These are phyloP conservation scores for Kwoniella sp. DNA, from an alignment of 768 basidiomycete genomes.

Conservation along the genomic window DNA sequence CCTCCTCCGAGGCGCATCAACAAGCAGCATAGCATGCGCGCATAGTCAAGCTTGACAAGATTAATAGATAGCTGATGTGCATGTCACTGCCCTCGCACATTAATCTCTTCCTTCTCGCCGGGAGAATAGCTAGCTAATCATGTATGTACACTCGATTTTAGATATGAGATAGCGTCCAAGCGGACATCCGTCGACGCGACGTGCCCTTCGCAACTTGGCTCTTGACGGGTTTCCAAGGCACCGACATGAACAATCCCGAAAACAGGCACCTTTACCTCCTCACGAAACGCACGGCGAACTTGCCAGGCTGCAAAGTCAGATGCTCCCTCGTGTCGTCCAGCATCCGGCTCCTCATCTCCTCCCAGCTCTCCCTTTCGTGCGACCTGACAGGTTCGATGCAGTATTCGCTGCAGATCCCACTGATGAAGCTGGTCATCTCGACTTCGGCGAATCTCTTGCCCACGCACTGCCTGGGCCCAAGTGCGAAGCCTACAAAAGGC, in stretches of 20 bases:
- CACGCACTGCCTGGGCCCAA: slow-evolving; percentile 33
- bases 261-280: slow-evolving; percentile 1
- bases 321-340: slow-evolving; percentile 29
- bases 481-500: slow-evolving; percentile 25
- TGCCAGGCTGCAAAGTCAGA: slow-evolving; percentile 37
- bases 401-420: slow-evolving; percentile 24
- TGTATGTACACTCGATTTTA: no score
- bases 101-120: no score
- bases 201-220: no score
- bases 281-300: slow-evolving; percentile 31
- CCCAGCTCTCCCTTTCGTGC: slow-evolving; percentile 25
- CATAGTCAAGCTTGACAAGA: no score
- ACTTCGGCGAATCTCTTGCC: slow-evolving; percentile 43
- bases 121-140: no score
- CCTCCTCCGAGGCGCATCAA: no score
- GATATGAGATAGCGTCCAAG: no score
- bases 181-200: no score
- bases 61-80: no score
- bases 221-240: no score
- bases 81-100: no score
- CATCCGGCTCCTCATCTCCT: slow-evolving; percentile 34
- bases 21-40: no score
- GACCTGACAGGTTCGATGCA: slow-evolving; percentile 16
- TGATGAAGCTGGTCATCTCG: slow-evolving; percentile 34
- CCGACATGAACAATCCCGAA: background rate